Evolutionary conservation across 495 filamentous ascomycete species (phyloP).

Genomic region (Cenococcum geophilum): DNA sequence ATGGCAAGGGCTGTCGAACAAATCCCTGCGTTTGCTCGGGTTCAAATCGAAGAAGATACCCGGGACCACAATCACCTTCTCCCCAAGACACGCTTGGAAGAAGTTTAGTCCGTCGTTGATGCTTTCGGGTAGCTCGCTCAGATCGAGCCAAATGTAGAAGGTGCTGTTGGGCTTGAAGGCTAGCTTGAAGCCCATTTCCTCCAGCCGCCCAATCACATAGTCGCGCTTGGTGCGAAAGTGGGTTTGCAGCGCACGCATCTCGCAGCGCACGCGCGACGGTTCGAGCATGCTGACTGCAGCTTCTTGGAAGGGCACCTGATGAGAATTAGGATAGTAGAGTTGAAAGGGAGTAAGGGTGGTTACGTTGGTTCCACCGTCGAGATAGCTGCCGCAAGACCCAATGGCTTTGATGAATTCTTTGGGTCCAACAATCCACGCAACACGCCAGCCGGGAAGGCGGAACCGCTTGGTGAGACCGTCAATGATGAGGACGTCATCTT

Average conservation of each 20-base stretch:
- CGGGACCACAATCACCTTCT: constrained; percentile 92
- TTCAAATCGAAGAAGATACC: constrained; percentile 93
- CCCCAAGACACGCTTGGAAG: constrained; percentile 84
- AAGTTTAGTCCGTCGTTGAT: constrained; percentile 93
- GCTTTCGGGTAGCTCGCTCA: constrained; percentile 58
- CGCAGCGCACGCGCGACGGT: constrained; percentile 65
- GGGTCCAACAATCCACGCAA: constrained; percentile 91
- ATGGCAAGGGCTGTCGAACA: constrained; percentile 94
- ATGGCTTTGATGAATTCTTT: constrained; percentile 96
- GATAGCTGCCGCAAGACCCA: constrained; percentile 84
- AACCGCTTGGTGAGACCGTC: constrained; percentile 97
- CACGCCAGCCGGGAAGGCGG: constrained; percentile 91
- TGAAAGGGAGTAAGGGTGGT: too few relatives aligned
- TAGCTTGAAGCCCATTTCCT: constrained; percentile 72
- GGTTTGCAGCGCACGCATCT: constrained; percentile 81
- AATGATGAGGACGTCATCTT: constrained; percentile 83
- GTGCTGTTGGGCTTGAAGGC: constrained; percentile 76
- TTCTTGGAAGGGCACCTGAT: constrained; percentile 73
- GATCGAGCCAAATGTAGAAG: constrained; percentile 83
- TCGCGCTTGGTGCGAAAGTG: constrained; percentile 91
- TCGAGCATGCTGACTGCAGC: constrained; percentile 90
- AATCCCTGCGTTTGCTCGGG: constrained; percentile 77
- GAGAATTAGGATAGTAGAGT: too few relatives aligned
- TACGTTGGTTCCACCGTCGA: constrained; percentile 89
- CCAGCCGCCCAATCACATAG: constrained; percentile 71